These are phyloP conservation scores for Colletotrichum liaoningense DNA, from an alignment of 2,329 filamentous ascomycete genomes.

Conservation along the genomic window DNA sequence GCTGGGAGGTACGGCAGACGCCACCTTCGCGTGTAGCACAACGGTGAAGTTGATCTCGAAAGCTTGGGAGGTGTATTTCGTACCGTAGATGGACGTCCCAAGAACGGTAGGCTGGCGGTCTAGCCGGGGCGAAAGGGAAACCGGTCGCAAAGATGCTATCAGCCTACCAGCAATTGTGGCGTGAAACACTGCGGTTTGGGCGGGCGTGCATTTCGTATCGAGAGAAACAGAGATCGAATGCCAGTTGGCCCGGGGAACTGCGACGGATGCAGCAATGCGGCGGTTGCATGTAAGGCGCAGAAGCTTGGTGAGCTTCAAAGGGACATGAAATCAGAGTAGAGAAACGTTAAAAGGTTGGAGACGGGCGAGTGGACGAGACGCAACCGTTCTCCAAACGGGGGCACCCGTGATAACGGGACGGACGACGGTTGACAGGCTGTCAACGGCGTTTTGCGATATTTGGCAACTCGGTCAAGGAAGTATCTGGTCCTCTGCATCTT, in stretches of 20 bases:
- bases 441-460: not conserved
- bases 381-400: not conserved
- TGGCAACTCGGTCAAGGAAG: conserved; percentile 10
- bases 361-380: conserved; percentile 18
- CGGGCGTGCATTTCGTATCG: conserved; percentile 17
- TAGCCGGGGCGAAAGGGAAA: not conserved
- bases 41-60: not conserved
- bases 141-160: not conserved
- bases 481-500: not conserved
- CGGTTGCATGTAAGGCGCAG: conserved; percentile 9
- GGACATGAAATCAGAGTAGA: not conserved
- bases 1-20: conserved; percentile 24
- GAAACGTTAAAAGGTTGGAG: conserved; percentile 15
- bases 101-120: not conserved
- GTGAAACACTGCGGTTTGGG: conserved; percentile 28
- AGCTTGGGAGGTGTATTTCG: not conserved
- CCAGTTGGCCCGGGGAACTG: conserved; percentile 24
- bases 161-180: not conserved
- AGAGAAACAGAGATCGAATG: not conserved
- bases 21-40: not conserved
- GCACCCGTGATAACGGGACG: conserved; percentile 6
- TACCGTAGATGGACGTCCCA: not conserved
- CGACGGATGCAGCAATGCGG: conserved; percentile 23
- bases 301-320: not conserved
- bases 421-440: conserved; percentile 1